phyloP scores from a whole-genome alignment of 331 rosid genomes.

The Quercus phellos region DNA sequence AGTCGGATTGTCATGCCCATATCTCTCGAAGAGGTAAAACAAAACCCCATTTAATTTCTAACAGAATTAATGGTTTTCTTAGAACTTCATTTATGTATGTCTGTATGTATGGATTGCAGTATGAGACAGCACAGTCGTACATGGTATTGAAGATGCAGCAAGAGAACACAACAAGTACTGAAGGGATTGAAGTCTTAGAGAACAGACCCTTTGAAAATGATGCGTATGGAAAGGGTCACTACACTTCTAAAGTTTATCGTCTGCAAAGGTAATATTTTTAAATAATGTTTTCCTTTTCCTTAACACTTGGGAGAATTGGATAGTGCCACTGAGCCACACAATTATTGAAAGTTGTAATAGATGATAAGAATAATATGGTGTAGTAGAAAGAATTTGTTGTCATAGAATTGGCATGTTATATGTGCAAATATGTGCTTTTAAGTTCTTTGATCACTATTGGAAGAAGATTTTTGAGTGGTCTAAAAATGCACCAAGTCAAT shows the following conservation, averaged over 20 bases:
- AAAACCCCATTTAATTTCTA: not conserved
- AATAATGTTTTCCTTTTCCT: no score
- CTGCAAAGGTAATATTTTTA: slow-evolving; percentile 32
- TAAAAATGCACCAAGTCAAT: no score
- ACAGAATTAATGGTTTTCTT: not conserved
- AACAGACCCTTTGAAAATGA: slow-evolving; percentile 35
- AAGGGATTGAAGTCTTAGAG: slow-evolving; percentile 41
- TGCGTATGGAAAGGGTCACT: slow-evolving; percentile 36
- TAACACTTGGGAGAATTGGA: no score
- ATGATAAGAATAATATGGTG: not conserved
- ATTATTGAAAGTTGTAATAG: no score
- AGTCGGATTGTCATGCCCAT: slow-evolving; percentile 46
- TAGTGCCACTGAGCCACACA: no score
- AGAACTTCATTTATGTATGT: not conserved
- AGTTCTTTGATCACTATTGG: not conserved
- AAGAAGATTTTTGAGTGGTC: not conserved
- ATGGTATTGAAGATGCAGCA: slow-evolving; percentile 43
- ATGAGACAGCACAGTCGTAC: slow-evolving; percentile 35
- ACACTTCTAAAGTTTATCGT: slow-evolving; percentile 37
- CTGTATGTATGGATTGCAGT: slow-evolving; percentile 22
- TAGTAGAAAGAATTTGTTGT: not conserved
- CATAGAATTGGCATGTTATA: not conserved
- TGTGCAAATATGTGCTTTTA: not conserved
- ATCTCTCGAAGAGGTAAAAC: slow-evolving; percentile 43
- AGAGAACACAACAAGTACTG: slow-evolving; percentile 29